Percentiles rank a stretch among this genome's conserved stretches.
Evolutionary conservation across 805 yeast species (phyloP).

Genomic region (Hanseniaspora jakobsenii): DNA sequence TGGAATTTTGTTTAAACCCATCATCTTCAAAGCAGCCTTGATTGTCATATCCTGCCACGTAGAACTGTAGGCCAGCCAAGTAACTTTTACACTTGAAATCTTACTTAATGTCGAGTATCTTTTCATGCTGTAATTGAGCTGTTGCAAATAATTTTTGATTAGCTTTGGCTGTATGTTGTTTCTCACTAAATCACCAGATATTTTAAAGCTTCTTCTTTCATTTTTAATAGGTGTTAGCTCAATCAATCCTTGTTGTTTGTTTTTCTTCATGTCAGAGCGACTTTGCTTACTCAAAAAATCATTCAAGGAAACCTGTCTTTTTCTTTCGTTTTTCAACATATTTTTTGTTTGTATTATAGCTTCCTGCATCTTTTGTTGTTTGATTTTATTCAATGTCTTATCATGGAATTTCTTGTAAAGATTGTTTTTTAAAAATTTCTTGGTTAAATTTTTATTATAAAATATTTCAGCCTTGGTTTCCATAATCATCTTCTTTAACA

Average conservation of each 20-base stretch:
- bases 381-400: slow-evolving; percentile 24
- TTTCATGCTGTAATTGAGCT: slow-evolving; percentile 7
- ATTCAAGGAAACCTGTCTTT: slow-evolving; percentile 20
- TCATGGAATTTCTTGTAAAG: too few species aligned
- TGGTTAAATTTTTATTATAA: slow-evolving; percentile 28
- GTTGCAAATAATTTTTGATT: slow-evolving; percentile 6
- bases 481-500: slow-evolving; percentile 17
- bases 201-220: slow-evolving; percentile 8
- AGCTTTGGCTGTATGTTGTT: not conserved
- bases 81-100: not conserved
- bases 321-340: slow-evolving; percentile 27
- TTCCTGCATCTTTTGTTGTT: slow-evolving; percentile 34
- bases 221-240: slow-evolving; percentile 11
- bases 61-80: slow-evolving; percentile 1
- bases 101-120: slow-evolving; percentile 1
- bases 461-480: slow-evolving; percentile 37
- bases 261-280: too few species aligned
- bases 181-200: not conserved
- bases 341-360: slow-evolving; percentile 29
- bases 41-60: slow-evolving; percentile 6
- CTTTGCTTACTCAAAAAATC: slow-evolving; percentile 9
- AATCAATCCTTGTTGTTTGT: too few species aligned
- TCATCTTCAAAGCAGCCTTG: slow-evolving; percentile 1
- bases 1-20: slow-evolving; percentile 19
- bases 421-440: too few species aligned